These are phyloP conservation scores for Aureobasidium sp. DNA, from an alignment of 2,329 filamentous ascomycete genomes.

Conservation along the genomic window DNA sequence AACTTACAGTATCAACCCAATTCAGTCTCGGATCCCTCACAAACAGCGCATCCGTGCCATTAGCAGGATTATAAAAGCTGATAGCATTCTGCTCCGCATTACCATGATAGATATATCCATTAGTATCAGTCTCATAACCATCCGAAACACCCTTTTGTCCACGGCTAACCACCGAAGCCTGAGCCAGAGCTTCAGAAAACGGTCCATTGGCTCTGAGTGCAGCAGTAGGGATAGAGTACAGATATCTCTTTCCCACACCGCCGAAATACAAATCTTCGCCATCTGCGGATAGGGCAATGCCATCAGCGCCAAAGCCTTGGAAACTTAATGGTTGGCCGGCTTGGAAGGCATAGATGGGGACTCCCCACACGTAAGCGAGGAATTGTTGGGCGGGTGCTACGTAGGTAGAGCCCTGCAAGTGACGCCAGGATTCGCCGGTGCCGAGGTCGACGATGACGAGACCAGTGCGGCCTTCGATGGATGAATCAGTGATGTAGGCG, in stretches of 20 bases:
- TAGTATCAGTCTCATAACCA: constrained; percentile 45
- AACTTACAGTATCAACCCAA: constrained; percentile 39
- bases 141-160: constrained; percentile 44
- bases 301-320: constrained; percentile 40
- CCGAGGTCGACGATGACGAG: constrained; percentile 44
- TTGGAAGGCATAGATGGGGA: constrained; percentile 36
- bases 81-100: constrained; percentile 44
- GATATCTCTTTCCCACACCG: constrained; percentile 34
- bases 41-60: constrained; percentile 35
- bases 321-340: constrained; percentile 29
- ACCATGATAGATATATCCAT: constrained; percentile 41
- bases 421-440: constrained; percentile 41
- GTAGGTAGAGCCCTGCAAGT: constrained; percentile 34
- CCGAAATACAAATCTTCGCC: constrained; percentile 40
- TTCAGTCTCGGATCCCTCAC: constrained; percentile 40
- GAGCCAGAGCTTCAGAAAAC: constrained; percentile 37
- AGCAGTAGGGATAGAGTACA: constrained; percentile 39
- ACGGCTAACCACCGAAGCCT: constrained; percentile 33
- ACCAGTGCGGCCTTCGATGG: constrained; percentile 40
- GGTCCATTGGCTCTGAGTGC: constrained; percentile 31
- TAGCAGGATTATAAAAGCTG: constrained; percentile 37
- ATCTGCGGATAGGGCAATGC: constrained; percentile 43
- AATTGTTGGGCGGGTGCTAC: constrained; percentile 39
- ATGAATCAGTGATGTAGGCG: constrained; percentile 47
- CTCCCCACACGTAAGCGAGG: constrained; percentile 41